Percentiles rank a stretch among this genome's conserved stretches.
Conservation (phyloP, 169 alveolate genomes). For the Toxoplasma gondii region DNA sequence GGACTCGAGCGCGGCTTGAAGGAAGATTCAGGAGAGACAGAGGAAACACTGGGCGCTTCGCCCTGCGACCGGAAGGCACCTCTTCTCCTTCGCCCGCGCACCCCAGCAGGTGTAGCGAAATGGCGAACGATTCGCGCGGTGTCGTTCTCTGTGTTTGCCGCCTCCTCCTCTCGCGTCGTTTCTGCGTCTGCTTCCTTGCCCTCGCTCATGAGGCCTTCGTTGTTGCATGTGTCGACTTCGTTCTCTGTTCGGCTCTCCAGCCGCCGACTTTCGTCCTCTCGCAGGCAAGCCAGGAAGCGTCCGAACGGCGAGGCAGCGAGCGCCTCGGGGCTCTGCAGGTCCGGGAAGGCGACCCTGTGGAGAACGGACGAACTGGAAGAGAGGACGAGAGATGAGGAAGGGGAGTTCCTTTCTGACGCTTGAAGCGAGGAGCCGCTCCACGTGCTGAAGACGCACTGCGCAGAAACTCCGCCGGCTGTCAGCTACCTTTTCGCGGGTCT, state of each 20-base stretch:
- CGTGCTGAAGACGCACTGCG: no score
- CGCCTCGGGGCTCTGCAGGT: background rate
- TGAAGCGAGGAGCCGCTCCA: no score
- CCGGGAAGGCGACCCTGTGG: constrained; percentile 33
- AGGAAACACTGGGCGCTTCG: no score
- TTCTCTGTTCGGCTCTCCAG: background rate
- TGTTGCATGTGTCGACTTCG: background rate
- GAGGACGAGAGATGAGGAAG: background rate
- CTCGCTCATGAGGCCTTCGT: background rate
- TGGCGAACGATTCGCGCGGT: no score
- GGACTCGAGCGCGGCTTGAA: no score
- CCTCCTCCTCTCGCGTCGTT: no score
- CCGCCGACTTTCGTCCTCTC: background rate
- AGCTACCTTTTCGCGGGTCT: no score
- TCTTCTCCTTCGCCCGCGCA: background rate
- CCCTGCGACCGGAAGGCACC: background rate
- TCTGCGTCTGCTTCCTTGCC: no score
- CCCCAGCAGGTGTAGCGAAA: background rate
- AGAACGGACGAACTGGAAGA: background rate
- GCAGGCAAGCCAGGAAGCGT: background rate
- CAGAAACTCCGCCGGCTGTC: no score
- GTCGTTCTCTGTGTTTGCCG: no score
- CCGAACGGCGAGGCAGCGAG: background rate
- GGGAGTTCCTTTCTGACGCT: no score
- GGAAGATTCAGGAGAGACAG: no score